These are phyloP conservation scores for Gamarada debralockiae DNA, from an alignment of 495 filamentous ascomycete species.

Conservation along the genomic window DNA sequence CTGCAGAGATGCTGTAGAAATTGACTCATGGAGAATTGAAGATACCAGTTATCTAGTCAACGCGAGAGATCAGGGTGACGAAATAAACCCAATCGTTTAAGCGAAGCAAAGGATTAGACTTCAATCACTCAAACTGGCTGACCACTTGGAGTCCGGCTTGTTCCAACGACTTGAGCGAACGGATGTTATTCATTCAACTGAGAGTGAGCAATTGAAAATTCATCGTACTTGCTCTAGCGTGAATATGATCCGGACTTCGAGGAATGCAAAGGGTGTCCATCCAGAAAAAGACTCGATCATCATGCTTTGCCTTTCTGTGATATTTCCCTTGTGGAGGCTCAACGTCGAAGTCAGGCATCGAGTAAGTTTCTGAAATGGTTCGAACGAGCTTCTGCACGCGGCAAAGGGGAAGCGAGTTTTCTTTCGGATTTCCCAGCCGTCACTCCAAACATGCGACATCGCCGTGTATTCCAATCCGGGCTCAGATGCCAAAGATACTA, in stretches of 20 bases:
- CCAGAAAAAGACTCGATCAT: constrained; percentile 24
- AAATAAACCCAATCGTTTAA: no score
- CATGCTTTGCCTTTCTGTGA: constrained; percentile 10
- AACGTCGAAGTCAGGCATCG: constrained; percentile 4
- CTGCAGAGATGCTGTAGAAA: no score
- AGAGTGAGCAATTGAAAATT: no score
- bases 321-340: constrained; percentile 1
- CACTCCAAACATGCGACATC: constrained; percentile 26
- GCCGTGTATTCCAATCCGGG: constrained; percentile 12
- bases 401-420: constrained; percentile 23
- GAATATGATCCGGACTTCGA: constrained; percentile 9
- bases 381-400: constrained; percentile 12
- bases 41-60: no score
- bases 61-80: no score
- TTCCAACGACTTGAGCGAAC: no score
- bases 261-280: constrained; percentile 35
- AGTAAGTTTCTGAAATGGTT: constrained; percentile 7
- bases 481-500: not conserved
- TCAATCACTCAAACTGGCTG: no score
- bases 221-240: constrained; percentile 11
- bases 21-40: no score
- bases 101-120: no score
- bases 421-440: constrained; percentile 22
- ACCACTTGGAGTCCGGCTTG: no score
- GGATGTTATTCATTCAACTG: not conserved